Base-by-base conservation (phyloP, 225 moss, liverwort and hornwort species). In the Climacium dendroides region DNA sequence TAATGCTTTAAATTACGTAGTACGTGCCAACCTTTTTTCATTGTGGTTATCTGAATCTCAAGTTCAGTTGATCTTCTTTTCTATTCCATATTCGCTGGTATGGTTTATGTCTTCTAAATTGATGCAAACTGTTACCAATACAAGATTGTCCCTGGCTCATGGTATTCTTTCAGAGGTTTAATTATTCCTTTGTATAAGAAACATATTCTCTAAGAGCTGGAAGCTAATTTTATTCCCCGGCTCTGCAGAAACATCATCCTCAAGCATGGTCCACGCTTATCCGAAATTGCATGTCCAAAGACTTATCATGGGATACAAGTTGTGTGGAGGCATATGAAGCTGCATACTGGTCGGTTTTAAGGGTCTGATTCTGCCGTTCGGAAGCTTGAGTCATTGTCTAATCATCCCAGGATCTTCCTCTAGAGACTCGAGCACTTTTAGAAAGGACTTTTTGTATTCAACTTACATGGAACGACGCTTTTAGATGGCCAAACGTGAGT, bases 321-420 rank as follows among this genome's bases (percentile, higher is more conserved):
- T 96, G 95, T 93, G 92, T 89, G 66, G 92, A 96, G 66, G 87
- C 91, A 58, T 94, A 94, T 39, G 90, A 94, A 89, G 92, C 89
- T 78, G 94, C 88, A 22, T 96, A 96, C 79, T 93, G 88, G 85
- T 95, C 93, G 55, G n/a, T 94, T 69, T 50, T 77, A 74, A 67
- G 84, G 67, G 82, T 63, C 74, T 89, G 50, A 90, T 85, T 59
- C 20, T 45, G 53, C 62, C 59, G 9, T 50, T 65, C 15, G 63
- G 75, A 65, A 85, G 50, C 79, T 23, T 55, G 70, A 81, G 58
- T 66, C 28, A 52, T 10, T 79, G 35, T 79, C 73, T 73, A 85
- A 73, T 54, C 37, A 65, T 72, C 82, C 83, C 52, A 69, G 81
- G 66, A 74, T 85, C 75, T 77, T 35, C 26, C 59, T 80, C 59